Base-by-base conservation (phyloP, 1,284 basidiomycete genomes). In the Mycena sp. region DNA sequence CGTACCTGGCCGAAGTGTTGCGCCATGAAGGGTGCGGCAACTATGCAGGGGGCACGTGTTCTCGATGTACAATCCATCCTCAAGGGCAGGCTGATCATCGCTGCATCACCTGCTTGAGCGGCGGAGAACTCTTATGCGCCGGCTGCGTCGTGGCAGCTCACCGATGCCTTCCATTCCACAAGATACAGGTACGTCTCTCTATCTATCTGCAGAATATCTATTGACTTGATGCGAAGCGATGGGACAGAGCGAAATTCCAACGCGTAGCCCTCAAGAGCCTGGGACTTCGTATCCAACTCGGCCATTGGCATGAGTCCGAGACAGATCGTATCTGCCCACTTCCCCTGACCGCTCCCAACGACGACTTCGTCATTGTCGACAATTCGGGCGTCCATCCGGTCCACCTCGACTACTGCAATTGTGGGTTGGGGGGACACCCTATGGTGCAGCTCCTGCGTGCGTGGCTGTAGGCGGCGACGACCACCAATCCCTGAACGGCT, bases 351-450 rank as follows among this genome's bases (percentile, higher is more conserved):
- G 62, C 67, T 10, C 41, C 65, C 4, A 41, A 56, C 3, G 66
- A 65, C 48, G 72, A 73, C 57, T 56, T 62, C 57, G 4, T 63
- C 54, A 59, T 70, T 20, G 25, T 70, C 48, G 69, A 56, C 50
- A 48, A 56, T 0, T 74, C 73, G 54, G 76, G 78, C 6, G 69
- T 81, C 11, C 81, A 81, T 39, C 11, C 69, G 1, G 71, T 82
- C n/a, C 50, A 30, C 14, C 14, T 81, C 7, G 72, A 78, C 54
- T 82, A 79, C 72, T 82, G 81, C 63, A 71, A 70, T 14, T 82
- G 80, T 52, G 41, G 34, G 55, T 14, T 14, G 8, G 69, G 8
- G 69, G 52, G 16, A 39, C 67, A 16, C 4, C 41, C 0, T 59
- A 55, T 48, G 3, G 59, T 65, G 38, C 75, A 76, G 41, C 73